These are phyloP conservation scores for Podila horticola DNA, from an alignment of 192 early-diverging fungal genomes.

Conservation along the genomic window DNA sequence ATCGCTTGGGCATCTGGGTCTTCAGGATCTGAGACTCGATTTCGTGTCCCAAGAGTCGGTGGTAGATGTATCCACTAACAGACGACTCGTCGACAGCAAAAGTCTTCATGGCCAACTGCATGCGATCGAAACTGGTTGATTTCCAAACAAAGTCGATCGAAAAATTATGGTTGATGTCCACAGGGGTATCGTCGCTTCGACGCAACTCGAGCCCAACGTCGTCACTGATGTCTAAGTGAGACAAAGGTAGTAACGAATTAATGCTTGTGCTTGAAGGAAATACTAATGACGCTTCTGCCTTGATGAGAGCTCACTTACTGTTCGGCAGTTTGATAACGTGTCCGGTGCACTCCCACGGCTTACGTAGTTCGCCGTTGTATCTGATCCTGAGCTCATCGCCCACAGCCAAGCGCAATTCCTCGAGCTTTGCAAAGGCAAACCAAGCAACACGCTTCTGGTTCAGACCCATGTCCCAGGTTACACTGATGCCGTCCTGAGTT, in stretches of 20 bases:
- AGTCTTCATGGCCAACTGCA: constrained; percentile 96
- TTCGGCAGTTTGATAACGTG: constrained; percentile 97
- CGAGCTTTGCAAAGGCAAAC: constrained; percentile 93
- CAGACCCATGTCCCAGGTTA: constrained; percentile 98
- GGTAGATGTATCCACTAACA: constrained; percentile 96
- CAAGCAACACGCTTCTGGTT: constrained; percentile 93
- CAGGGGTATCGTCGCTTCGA: constrained; percentile 73
- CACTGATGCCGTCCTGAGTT: constrained; percentile 93
- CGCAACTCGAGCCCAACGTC: constrained; percentile 95
- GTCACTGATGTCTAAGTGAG: constrained; percentile 79
- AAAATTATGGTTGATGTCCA: constrained; percentile 88
- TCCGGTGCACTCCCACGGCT: constrained; percentile 88
- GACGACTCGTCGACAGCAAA: constrained; percentile 97
- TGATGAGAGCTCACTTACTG: constrained; percentile 60
- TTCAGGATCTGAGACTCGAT: constrained; percentile 87
- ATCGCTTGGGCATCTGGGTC: constrained; percentile 85
- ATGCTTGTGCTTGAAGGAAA: constrained; percentile 2
- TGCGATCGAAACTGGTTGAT: constrained; percentile 95
- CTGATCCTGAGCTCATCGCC: constrained; percentile 94
- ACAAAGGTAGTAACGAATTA: constrained; percentile 4
- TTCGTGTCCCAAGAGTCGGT: constrained; percentile 93
- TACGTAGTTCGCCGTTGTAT: constrained; percentile 87
- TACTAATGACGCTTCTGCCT: background rate
- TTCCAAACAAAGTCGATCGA: constrained; percentile 99
- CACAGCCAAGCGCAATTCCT: constrained; percentile 92